A percentile compares a stretch with the other conserved stretches of the same genome.
These are phyloP conservation scores for Pseudonitzschia pungens DNA, from an alignment of 108 stramenopile genomes.

Conservation along the genomic window DNA sequence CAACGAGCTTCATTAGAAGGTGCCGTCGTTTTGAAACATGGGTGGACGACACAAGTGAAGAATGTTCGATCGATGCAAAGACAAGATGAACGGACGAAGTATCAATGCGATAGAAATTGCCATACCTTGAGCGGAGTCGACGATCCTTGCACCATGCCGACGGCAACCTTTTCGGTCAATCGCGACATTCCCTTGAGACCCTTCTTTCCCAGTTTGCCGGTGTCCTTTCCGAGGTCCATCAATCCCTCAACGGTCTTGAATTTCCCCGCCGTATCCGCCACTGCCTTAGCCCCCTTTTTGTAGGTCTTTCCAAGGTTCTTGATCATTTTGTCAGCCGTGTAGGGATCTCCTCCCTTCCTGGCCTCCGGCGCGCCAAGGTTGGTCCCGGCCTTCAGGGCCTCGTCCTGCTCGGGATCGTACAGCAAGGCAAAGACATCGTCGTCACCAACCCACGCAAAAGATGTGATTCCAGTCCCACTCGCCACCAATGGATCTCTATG, in stretches of 20 bases:
- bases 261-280: conserved; percentile 25
- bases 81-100: too few relatives aligned
- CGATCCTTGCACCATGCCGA: conserved; percentile 9
- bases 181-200: conserved; percentile 1
- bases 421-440: conserved; percentile 69
- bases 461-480: conserved; percentile 57
- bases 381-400: conserved; percentile 38
- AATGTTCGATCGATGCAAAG: too few relatives aligned
- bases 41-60: not conserved
- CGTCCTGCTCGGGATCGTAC: conserved; percentile 46
- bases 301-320: conserved; percentile 33
- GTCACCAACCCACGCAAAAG: conserved; percentile 85
- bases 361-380: conserved; percentile 26
- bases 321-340: conserved; percentile 21
- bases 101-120: too few relatives aligned
- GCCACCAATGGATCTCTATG: conserved; percentile 55
- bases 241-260: conserved; percentile 33
- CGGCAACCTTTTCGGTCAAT: conserved; percentile 13
- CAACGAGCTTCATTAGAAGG: too few relatives aligned
- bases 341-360: conserved; percentile 6
- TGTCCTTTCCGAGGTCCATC: conserved; percentile 36
- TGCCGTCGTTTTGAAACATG: too few relatives aligned
- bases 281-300: conserved; percentile 12
- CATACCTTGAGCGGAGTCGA: conserved; percentile 3
- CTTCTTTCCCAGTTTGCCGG: conserved; percentile 23